These are phyloP conservation scores for Scytalidium sp. DNA, from an alignment of 2,329 filamentous ascomycete species.

Conservation along the genomic window DNA sequence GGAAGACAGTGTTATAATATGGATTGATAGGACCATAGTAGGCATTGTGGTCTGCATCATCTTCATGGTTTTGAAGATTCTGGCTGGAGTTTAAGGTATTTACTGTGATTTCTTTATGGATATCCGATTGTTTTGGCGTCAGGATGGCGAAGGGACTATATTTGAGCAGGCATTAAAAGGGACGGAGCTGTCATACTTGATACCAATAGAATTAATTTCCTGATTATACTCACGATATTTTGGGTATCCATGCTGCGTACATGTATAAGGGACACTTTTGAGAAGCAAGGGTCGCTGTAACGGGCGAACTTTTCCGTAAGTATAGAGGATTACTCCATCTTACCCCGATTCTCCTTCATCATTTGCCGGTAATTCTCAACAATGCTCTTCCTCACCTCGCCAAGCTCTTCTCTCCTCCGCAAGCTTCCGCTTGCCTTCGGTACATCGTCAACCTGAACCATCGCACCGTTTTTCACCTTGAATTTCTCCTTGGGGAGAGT, in stretches of 20 bases:
- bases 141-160: too few relatives aligned
- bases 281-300: not conserved
- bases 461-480: constrained; percentile 53
- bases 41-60: constrained; percentile 67
- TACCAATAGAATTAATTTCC: too few relatives aligned
- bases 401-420: constrained; percentile 69
- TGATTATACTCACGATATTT: too few relatives aligned
- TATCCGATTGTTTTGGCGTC: too few relatives aligned
- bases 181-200: too few relatives aligned
- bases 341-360: constrained; percentile 50
- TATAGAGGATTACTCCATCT: not conserved
- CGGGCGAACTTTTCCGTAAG: not conserved
- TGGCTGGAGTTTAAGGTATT: constrained; percentile 17
- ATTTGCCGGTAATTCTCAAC: constrained; percentile 70
- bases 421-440: constrained; percentile 69
- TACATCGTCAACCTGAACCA: constrained; percentile 65
- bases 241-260: too few relatives aligned
- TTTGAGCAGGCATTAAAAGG: too few relatives aligned
- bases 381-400: constrained; percentile 65
- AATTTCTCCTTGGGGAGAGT: constrained; percentile 30
- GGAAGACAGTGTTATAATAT: constrained; percentile 59
- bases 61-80: constrained; percentile 63
- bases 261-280: too few relatives aligned
- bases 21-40: constrained; percentile 80
- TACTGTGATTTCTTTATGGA: too few relatives aligned